Base-by-base conservation (phyloP, 2,329 filamentous ascomycete genomes). In the Pseudopyricularia cyperi region DNA sequence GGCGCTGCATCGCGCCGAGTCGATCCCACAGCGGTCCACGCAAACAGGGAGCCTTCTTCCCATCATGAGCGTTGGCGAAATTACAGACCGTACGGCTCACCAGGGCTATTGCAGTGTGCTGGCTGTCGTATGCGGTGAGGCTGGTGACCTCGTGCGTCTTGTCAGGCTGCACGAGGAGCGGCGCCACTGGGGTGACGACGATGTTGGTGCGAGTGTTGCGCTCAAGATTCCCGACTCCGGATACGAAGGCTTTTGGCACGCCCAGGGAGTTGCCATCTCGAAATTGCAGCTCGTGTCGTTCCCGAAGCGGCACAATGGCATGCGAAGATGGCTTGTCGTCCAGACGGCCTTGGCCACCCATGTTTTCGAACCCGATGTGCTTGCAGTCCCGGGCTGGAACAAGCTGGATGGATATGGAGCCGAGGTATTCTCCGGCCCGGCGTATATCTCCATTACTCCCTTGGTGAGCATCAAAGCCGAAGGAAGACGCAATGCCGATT, bases 401-500 rank as follows among this genome's bases (percentile, higher is more conserved):
- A 19, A n/a, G 8, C 17, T 44, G 1, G n/a, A 22, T 4, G 56
- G 55, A 17, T 26, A 15, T 15, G 42, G 55, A 24, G 47, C 7
- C 12, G 34, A 37, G 11, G 17, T 34, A 24, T 39, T 33, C 58
- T 37, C 63, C 62, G 62, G 59, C 1, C 59, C 72, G 3, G 80
- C 80, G 0, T 69, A 70, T 50, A 70, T 89, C 15, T 69, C 75
- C 37, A 66, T 75, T 2, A 80, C 79, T 46, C 74, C 73, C 0
- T 60, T 85, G 3, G 61, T 79, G 7, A 71, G 68, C 9, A 63
- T 89, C n/a, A 63, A 68, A 0, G 68, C 69, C 14, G 62, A 70
- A 2, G 65, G 75, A 30, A 82, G 78, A 30, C 61, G 71, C 1
- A 82, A 87, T 58, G 73, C 73, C 0, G 82, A 89, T 63, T 69